Conservation (phyloP, 1,284 basidiomycete species). For the Trichosporon asahii region DNA sequence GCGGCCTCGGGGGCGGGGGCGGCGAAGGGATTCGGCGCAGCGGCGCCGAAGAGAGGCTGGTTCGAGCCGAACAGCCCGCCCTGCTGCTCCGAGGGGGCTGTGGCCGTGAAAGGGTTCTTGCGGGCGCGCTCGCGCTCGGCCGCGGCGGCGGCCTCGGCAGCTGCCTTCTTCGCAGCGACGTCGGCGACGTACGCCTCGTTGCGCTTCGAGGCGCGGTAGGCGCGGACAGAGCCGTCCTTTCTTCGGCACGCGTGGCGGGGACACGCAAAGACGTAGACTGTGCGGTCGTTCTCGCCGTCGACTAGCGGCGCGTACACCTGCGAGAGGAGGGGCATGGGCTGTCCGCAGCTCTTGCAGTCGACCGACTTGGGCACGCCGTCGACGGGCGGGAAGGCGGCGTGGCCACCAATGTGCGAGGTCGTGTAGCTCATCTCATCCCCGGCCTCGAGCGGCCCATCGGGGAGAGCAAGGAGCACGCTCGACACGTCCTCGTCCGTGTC, state of each 20-base stretch:
- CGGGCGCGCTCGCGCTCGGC: slow-evolving; percentile 39
- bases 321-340: slow-evolving; percentile 46
- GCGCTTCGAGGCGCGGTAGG: slow-evolving; percentile 47
- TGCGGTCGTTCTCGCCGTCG: slow-evolving; percentile 51
- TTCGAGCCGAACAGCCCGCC: not conserved
- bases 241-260: slow-evolving; percentile 43
- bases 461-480: slow-evolving; percentile 48
- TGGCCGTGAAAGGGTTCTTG: slow-evolving; percentile 49
- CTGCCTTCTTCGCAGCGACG: slow-evolving; percentile 40
- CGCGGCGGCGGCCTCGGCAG: slow-evolving; percentile 37
- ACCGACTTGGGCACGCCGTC: slow-evolving; percentile 25
- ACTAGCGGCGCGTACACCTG: slow-evolving; percentile 53
- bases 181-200: slow-evolving; percentile 51
- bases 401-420: slow-evolving; percentile 48
- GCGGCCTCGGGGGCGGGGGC: slow-evolving; percentile 11
- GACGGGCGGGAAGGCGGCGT: slow-evolving; percentile 46
- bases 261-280: slow-evolving; percentile 51
- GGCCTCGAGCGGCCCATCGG: slow-evolving; percentile 44
- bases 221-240: slow-evolving; percentile 47
- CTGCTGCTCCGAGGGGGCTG: not conserved
- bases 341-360: slow-evolving; percentile 42
- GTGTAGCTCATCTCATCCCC: slow-evolving; percentile 34
- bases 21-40: slow-evolving; percentile 29
- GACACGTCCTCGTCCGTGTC: slow-evolving; percentile 25
- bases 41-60: slow-evolving; percentile 32